Conservation (phyloP, 2,329 filamentous ascomycete species). For the Herpotrichia juniperi region DNA sequence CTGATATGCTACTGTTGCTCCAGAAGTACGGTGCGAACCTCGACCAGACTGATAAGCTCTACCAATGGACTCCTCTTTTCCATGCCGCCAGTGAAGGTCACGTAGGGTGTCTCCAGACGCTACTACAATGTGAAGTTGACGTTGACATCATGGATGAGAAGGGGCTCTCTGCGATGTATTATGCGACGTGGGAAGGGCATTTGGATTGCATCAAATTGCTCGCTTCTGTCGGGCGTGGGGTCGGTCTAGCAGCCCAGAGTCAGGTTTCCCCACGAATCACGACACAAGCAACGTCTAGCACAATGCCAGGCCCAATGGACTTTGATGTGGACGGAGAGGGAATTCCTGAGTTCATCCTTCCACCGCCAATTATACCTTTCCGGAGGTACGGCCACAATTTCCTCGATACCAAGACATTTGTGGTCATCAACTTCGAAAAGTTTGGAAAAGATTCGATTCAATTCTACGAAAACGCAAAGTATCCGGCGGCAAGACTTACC, state of each 20-base stretch:
- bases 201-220: slow-evolving; percentile 92
- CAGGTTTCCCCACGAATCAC: slow-evolving; percentile 51
- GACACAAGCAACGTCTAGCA: slow-evolving; percentile 41
- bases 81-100: slow-evolving; percentile 97
- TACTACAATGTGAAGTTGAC: slow-evolving; percentile 80
- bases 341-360: slow-evolving; percentile 89
- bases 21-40: slow-evolving; percentile 87
- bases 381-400: slow-evolving; percentile 98
- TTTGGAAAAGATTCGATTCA: slow-evolving; percentile 74
- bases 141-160: slow-evolving; percentile 88
- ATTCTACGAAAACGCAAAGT: slow-evolving; percentile 98
- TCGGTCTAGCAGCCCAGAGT: slow-evolving; percentile 39
- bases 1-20: slow-evolving; percentile 78
- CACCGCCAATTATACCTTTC: slow-evolving; percentile 93
- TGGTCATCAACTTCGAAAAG: slow-evolving; percentile 89
- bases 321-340: slow-evolving; percentile 81
- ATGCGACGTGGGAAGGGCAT: slow-evolving; percentile 97
- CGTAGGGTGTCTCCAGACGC: slow-evolving; percentile 80
- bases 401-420: slow-evolving; percentile 94
- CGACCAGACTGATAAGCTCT: slow-evolving; percentile 91
- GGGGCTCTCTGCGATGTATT: slow-evolving; percentile 92
- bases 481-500: slow-evolving; percentile 90
- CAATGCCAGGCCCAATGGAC: slow-evolving; percentile 48
- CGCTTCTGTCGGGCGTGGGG: slow-evolving; percentile 57
- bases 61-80: slow-evolving; percentile 95